phyloP scores from a whole-genome alignment of 2,329 filamentous ascomycete genomes.

The Hymenoscyphus repandus region DNA sequence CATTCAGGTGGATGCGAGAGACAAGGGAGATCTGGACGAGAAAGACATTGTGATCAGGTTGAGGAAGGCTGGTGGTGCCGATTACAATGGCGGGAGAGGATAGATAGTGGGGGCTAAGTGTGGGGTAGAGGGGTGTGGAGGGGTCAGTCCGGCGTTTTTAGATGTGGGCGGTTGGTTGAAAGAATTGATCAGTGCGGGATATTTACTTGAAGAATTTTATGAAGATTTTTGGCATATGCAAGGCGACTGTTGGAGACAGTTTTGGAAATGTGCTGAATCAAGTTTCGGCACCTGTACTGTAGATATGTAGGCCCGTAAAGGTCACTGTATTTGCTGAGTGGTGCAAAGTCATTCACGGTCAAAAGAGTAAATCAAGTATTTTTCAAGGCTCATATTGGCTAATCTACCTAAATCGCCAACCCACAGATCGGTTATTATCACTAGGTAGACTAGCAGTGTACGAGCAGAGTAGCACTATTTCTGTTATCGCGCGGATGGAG shows the following conservation, averaged over 20 bases:
- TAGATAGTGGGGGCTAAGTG: neutral
- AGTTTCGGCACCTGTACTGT: too few species aligned
- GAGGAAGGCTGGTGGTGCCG: constrained; percentile 62
- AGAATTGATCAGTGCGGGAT: neutral
- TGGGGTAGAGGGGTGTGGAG: constrained; percentile 8
- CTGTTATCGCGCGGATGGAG: constrained; percentile 11
- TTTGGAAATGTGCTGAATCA: too few species aligned
- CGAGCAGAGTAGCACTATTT: constrained; percentile 21
- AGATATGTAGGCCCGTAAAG: too few species aligned
- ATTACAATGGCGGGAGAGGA: constrained; percentile 57
- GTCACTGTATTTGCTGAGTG: too few species aligned
- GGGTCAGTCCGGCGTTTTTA: constrained; percentile 3
- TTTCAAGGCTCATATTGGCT: constrained; percentile 23
- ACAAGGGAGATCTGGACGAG: constrained; percentile 56
- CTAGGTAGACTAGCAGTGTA: constrained; percentile 14
- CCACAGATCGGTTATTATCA: constrained; percentile 21
- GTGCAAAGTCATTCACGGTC: neutral
- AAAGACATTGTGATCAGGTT: constrained; percentile 55
- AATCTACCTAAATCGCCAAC: constrained; percentile 24
- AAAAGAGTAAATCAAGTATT: neutral
- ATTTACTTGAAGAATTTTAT: neutral
- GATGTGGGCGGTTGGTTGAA: constrained; percentile 1
- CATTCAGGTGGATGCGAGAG: constrained; percentile 57
- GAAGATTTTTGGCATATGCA: neutral
- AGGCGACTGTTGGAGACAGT: neutral